Evolutionary conservation across 768 basidiomycete genomes (phyloP), one percentile per base, ranked within the genome.

Genomic region (Lentinus tigrinus): DNA sequence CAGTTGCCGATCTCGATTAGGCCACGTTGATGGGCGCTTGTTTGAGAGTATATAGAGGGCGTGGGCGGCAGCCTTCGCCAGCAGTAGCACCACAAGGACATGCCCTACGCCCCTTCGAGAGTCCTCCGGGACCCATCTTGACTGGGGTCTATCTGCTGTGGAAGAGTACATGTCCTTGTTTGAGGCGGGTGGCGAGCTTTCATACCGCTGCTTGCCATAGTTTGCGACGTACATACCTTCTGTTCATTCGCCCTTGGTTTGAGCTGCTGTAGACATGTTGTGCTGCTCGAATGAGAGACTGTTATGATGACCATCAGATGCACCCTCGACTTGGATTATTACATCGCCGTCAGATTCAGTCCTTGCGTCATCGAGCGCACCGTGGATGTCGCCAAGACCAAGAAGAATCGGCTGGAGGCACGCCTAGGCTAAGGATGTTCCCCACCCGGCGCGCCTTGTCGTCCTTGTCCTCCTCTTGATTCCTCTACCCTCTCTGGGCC

Each of bases 201-300:
- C 64, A 64, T 27, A 80, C 81, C 81, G 78, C 74, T 74, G 74
- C 77, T 77, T 81, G 85, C 85, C 83, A 89, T 89, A 88, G 80
- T 68, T 61, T 69, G 62, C 31, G 65, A 69, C 68, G 52, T 59
- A 71, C 66, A 71, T 60, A 16, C 39, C 40, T 54, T 34, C 9
- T 11, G 16, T 23, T 36, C 17, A 19, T 11, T 19, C 10, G 40
- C 24, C 19, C 5, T 3, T 7, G 8, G 17, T 8, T 42, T 16
- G 10, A 19, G 19, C 10, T 40, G 17, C 17, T n/a, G 8, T 42
- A 42, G 40, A 17, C 3, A 2, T 31, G 11, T 11, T 31, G 31
- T 7, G 31, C n/a, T n/a, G n/a, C n/a, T n/a, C n/a, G n/a, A n/a
- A n/a, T n/a, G n/a, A n/a, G n/a, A n/a, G n/a, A n/a, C n/a, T n/a